Base-by-base conservation (phyloP, 129 eudicot species). In the Oenanthe sinensis region DNA sequence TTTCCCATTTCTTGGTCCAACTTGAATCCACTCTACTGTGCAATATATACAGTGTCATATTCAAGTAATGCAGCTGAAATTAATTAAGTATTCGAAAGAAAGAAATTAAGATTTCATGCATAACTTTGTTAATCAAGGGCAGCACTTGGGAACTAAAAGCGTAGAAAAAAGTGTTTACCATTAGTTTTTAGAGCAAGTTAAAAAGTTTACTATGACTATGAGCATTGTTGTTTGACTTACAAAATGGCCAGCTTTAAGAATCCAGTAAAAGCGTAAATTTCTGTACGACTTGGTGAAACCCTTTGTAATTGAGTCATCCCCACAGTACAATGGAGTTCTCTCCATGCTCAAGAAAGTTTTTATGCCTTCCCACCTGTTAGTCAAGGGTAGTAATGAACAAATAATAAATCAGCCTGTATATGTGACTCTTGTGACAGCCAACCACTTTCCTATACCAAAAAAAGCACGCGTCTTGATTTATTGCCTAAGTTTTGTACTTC, bases 161-260 rank as follows among this genome's bases (percentile, higher is more conserved):
- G n/a, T n/a, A n/a, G n/a, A n/a, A n/a, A n/a, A n/a, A n/a, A n/a
- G n/a, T n/a, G n/a, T n/a, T n/a, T n/a, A n/a, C n/a, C n/a, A n/a
- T 17, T 50, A 50, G n/a, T 3, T 16, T 50, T 50, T 50, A 4
- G n/a, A 50, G 58, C 0, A 47, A 17, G 62, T 54, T 54, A 54
- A n/a, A n/a, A n/a, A n/a, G n/a, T n/a, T n/a, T n/a, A n/a, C n/a
- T n/a, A n/a, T n/a, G n/a, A n/a, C 9, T 69, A 8, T 14, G 48
- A 77, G 43, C 71, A 24, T 40, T 42, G 46, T 39, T 42, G 28
- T 48, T 37, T 19, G 76, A 87, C 98, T 93, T 87, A 93, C 98
- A 86, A 89, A 93, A 82, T 93, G 98, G 58, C 96, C 96, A 76
- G 98, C 98, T 82, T 88, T 91, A 81, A 93, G 98, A 83, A 93